Evolutionary conservation across 371 early-diverging fungal species (phyloP).

Genomic region (Rhizomucor pusillus): DNA sequence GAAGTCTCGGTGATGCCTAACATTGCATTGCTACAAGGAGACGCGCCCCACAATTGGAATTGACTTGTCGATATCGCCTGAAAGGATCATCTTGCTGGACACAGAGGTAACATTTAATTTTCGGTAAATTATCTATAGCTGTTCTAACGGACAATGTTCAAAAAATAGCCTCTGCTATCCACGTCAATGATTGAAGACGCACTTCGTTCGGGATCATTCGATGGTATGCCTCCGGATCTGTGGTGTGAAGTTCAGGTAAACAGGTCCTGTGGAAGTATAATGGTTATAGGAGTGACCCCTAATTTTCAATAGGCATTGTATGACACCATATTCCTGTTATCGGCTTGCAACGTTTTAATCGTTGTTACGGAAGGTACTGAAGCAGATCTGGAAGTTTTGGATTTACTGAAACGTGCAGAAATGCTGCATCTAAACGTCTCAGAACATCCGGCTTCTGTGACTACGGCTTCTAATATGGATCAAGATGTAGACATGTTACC

Average conservation of each 20-base stretch:
- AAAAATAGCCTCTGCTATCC: slow-evolving; percentile 46
- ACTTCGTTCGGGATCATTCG: slow-evolving; percentile 33
- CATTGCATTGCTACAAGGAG: too few relatives aligned
- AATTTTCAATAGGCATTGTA: slow-evolving; percentile 35
- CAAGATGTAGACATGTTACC: slow-evolving; percentile 38
- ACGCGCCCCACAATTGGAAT: slow-evolving; percentile 62
- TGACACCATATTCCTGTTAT: slow-evolving; percentile 54
- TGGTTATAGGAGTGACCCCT: too few relatives aligned
- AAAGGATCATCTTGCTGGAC: slow-evolving; percentile 68
- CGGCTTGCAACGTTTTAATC: slow-evolving; percentile 69
- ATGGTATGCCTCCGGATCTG: slow-evolving; percentile 49
- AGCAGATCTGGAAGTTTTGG: slow-evolving; percentile 37
- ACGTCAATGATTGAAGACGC: slow-evolving; percentile 56
- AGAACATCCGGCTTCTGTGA: slow-evolving; percentile 28
- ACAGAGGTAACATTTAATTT: slow-evolving; percentile 41
- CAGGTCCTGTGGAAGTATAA: too few relatives aligned
- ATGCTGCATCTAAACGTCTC: slow-evolving; percentile 48
- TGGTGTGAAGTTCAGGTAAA: slow-evolving; percentile 58
- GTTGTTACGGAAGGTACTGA: slow-evolving; percentile 58
- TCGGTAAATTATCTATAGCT: not conserved
- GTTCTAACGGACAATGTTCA: not conserved
- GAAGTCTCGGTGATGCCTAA: not conserved
- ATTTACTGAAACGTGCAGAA: slow-evolving; percentile 51
- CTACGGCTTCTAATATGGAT: slow-evolving; percentile 18
- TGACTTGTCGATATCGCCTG: slow-evolving; percentile 71